Conservation (phyloP, 129 eudicot genomes). For the Artemisia argyi region DNA sequence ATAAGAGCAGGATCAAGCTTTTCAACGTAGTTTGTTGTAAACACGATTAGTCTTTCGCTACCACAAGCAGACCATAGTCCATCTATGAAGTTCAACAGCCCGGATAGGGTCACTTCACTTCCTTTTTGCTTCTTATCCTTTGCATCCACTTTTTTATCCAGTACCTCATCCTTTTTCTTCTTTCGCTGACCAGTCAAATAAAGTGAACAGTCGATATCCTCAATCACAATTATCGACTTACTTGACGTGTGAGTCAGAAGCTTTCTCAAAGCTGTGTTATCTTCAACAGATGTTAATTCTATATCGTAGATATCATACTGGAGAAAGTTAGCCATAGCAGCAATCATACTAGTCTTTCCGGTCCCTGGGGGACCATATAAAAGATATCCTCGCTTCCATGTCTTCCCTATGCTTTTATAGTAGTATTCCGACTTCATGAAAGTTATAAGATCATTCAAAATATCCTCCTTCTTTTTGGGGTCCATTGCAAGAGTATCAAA, state of each 20-base stretch:
- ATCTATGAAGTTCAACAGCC: conserved; percentile 3
- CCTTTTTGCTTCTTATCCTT: conserved; percentile 30
- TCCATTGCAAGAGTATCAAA: background rate
- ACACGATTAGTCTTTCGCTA: conserved; percentile 35
- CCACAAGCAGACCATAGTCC: conserved; percentile 38
- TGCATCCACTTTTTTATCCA: conserved; percentile 15
- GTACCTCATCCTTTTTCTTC: conserved; percentile 23
- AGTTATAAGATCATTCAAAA: conserved; percentile 33
- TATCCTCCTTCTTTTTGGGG: conserved; percentile 32
- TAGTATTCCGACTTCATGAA: conserved; percentile 36
- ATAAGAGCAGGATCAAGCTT: conserved; percentile 45
- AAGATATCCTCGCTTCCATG: conserved; percentile 44
- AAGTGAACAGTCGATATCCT: conserved; percentile 48
- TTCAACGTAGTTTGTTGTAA: conserved; percentile 26
- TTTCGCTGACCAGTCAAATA: conserved; percentile 36
- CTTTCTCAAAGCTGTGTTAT: background rate
- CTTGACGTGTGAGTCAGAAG: background rate
- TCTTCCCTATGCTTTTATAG: conserved; percentile 37
- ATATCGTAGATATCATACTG: conserved; percentile 35
- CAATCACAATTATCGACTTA: conserved; percentile 21
- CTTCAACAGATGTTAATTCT: conserved; percentile 31
- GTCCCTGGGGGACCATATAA: conserved; percentile 49
- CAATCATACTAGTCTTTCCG: conserved; percentile 44
- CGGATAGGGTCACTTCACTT: conserved; percentile 4
- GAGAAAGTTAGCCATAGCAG: conserved; percentile 42